phyloP scores from a whole-genome alignment of 768 basidiomycete species.

The Rhizopogon vulgaris region DNA sequence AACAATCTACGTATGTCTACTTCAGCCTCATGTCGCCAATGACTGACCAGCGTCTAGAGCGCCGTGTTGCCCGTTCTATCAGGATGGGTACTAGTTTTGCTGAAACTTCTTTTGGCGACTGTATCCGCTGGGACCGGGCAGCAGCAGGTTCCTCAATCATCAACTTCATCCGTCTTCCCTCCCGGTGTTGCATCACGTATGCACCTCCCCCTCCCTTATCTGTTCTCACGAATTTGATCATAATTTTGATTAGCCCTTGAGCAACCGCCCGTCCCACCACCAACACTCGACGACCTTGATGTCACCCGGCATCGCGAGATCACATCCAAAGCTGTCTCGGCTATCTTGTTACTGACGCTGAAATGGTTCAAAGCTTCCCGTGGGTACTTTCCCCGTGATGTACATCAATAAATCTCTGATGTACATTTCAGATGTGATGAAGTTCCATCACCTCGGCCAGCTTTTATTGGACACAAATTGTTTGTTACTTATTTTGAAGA shows the following conservation, averaged over 20 bases:
- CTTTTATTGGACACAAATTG: conserved; percentile 94
- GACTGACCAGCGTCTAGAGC: conserved; percentile 43
- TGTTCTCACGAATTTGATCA: not conserved
- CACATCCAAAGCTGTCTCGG: conserved; percentile 94
- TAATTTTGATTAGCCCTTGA: conserved; percentile 43
- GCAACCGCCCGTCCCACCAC: conserved; percentile 57
- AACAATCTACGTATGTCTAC: conserved; percentile 75
- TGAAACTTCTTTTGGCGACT: conserved; percentile 89
- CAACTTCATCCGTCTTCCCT: conserved; percentile 66
- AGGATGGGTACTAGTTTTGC: conserved; percentile 86
- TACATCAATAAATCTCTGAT: not conserved
- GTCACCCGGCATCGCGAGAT: conserved; percentile 94
- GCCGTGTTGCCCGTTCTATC: conserved; percentile 78
- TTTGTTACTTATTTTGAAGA: conserved; percentile 87
- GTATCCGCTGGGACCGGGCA: conserved; percentile 71
- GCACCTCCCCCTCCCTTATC: conserved; percentile 17
- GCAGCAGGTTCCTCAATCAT: conserved; percentile 55
- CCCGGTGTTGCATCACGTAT: conserved; percentile 63
- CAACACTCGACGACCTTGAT: conserved; percentile 86
- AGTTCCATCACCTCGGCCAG: conserved; percentile 97
- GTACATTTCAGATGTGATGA: conserved; percentile 78
- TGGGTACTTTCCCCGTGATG: conserved; percentile 35
- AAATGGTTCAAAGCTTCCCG: conserved; percentile 99
- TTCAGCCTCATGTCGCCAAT: not conserved
- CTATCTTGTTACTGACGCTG: conserved; percentile 80